Evolutionary conservation across 257 asterid species (phyloP), one percentile per base, ranked within the genome.

Genomic region (Agastache rugosa): DNA sequence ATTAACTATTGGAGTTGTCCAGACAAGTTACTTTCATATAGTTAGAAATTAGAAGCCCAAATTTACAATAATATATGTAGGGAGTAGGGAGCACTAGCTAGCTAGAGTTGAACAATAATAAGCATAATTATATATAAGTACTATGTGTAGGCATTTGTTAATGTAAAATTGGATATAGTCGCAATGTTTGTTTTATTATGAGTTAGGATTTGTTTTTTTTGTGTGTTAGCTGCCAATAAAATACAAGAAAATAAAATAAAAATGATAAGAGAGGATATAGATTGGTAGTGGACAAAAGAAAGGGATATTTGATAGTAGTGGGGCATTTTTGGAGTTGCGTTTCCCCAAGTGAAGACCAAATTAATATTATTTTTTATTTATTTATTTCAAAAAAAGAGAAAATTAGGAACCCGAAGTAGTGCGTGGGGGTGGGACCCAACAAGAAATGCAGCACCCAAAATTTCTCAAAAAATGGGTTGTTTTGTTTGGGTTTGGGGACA

Each of bases 361-460:
- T 42, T 9, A 63, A 34, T 54, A 12, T 9, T 14, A 72, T 37
- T 25, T 25, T 61, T 44, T 12, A 12, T 1, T 50, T n/a, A n/a
- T 15, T 10, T 56, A 22, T 59, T 35, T 7, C 9, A 53, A n/a
- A 0, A 19, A 8, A 65, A 63, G 8, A 12, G 23, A 2, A 23
- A 19, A 64, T 39, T n/a, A 10, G 50, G 9, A 63, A 39, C 19
- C 69, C 54, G 6, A 54, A 51, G 53, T 72, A 76, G 86, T 83
- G 90, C 77, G 84, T 84, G 79, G 71, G 83, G 85, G 82, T 75
- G 80, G 27, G 74, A 39, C 74, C 71, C 58, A 8, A 70, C 61
- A 44, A 54, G 53, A 59, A 51, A 51, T 58, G 61, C 76, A 60
- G 62, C 74, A 68, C 51, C 76, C 76, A 72, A 55, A 73, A 75